A percentile compares a stretch with the other conserved stretches of the same genome.
These are phyloP conservation scores for Pelargonium fulgidum DNA, from an alignment of 441 rosid genomes.

Conservation along the genomic window DNA sequence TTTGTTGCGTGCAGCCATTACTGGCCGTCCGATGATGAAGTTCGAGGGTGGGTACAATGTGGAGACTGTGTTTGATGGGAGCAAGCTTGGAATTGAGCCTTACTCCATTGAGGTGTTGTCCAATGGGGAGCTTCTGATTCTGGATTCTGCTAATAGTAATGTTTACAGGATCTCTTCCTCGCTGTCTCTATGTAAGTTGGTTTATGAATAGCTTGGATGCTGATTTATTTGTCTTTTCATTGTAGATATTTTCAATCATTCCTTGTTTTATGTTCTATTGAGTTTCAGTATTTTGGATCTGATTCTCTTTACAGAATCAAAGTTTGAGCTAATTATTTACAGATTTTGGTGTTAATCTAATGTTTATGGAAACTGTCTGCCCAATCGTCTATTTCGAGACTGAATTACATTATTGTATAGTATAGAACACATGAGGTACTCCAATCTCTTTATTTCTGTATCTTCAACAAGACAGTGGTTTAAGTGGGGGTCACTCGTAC, in stretches of 20 bases:
- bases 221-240: slow-evolving; percentile 10
- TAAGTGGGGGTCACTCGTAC: background rate
- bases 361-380: no score
- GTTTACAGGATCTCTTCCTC: slow-evolving; percentile 78
- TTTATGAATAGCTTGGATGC: background rate
- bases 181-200: slow-evolving; percentile 67
- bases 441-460: background rate
- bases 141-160: slow-evolving; percentile 83
- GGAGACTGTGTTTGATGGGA: slow-evolving; percentile 93
- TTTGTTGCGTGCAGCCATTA: slow-evolving; percentile 40
- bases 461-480: slow-evolving; percentile 4
- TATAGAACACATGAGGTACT: background rate
- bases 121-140: slow-evolving; percentile 72
- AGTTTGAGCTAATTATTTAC: background rate
- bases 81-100: slow-evolving; percentile 91
- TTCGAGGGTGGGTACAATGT: slow-evolving; percentile 79
- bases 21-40: slow-evolving; percentile 79
- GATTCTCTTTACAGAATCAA: background rate
- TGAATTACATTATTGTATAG: background rate
- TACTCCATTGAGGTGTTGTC: slow-evolving; percentile 67
- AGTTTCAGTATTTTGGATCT: background rate
- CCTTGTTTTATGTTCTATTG: slow-evolving; percentile 1
- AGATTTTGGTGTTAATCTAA: no score
- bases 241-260: slow-evolving; percentile 16
- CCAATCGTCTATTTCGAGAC: no score